A percentile compares a stretch with the other conserved stretches of the same genome.
Evolutionary conservation across 768 basidiomycete species (phyloP).

Genomic region (Hypholoma sublateritium): DNA sequence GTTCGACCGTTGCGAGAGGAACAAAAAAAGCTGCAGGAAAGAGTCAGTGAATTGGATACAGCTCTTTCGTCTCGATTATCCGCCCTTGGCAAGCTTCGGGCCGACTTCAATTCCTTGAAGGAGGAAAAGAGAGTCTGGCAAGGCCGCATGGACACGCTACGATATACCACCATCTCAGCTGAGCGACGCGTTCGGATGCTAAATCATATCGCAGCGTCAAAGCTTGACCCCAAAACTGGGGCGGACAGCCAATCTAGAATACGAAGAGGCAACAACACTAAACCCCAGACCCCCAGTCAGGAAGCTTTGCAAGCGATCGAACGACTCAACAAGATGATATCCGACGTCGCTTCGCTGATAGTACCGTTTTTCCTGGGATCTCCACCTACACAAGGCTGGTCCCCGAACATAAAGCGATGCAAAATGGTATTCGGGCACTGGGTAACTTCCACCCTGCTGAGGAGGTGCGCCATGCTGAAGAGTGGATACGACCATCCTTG

Average conservation of each 20-base stretch:
- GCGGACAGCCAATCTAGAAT: background rate
- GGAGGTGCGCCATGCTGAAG: background rate
- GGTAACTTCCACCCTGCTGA: background rate
- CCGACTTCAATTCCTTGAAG: background rate
- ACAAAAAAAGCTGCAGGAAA: background rate
- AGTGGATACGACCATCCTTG: background rate
- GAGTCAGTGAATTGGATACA: background rate
- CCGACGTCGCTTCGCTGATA: background rate
- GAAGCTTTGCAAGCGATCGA: background rate
- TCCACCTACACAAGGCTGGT: background rate
- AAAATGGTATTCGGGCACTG: background rate
- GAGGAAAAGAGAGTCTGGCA: background rate
- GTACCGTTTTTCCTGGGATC: background rate
- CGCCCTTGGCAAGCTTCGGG: background rate
- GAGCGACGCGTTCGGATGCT: conserved; percentile 3
- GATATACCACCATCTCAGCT: background rate
- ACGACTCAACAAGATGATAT: background rate
- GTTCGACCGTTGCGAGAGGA: background rate
- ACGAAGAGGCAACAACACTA: background rate
- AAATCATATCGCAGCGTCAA: background rate
- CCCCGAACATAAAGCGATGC: background rate
- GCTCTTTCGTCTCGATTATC: background rate
- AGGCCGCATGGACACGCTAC: background rate
- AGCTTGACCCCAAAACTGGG: background rate
- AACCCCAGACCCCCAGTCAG: background rate